Percentiles rank a stretch among this genome's conserved stretches.
phyloP scores from a whole-genome alignment of 2,329 filamentous ascomycete species.

The Fusarium humuli region DNA sequence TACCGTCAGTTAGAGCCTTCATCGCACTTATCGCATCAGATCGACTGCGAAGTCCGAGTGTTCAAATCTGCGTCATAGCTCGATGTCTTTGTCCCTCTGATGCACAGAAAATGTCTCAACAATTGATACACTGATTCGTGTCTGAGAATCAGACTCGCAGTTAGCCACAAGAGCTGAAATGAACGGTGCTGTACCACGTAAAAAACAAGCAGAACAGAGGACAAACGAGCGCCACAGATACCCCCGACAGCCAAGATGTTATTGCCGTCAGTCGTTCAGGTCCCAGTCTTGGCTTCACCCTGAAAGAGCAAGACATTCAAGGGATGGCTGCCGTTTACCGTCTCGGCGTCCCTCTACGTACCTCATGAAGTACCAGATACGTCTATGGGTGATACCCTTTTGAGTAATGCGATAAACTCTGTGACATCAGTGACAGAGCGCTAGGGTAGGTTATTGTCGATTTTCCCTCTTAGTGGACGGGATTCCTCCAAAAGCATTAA shows the following conservation, averaged over 20 bases:
- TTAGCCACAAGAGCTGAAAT: conserved; percentile 7
- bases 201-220: neutral
- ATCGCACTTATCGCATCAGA: conserved; percentile 4
- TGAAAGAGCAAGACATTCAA: conserved; percentile 9
- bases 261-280: conserved; percentile 27
- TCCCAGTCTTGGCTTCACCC: conserved; percentile 24
- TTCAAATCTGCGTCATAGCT: conserved; percentile 21
- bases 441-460: neutral
- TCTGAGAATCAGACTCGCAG: neutral
- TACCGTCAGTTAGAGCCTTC: conserved; percentile 17
- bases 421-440: conserved; percentile 26
- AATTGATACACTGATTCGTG: neutral
- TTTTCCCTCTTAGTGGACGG: neutral
- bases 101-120: conserved; percentile 2
- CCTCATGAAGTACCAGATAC: conserved; percentile 27
- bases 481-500: neutral
- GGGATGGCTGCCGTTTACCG: conserved; percentile 36
- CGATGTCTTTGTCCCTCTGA: neutral
- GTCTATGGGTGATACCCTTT: conserved; percentile 10
- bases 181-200: neutral
- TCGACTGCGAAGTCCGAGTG: neutral
- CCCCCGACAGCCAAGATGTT: conserved; percentile 20
- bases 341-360: conserved; percentile 32
- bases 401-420: conserved; percentile 18
- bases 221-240: conserved; percentile 15